A percentile compares a stretch with the other conserved stretches of the same genome.
These are phyloP conservation scores for Rasamsonia emersonii DNA, from an alignment of 2,329 filamentous ascomycete genomes.

Conservation along the genomic window DNA sequence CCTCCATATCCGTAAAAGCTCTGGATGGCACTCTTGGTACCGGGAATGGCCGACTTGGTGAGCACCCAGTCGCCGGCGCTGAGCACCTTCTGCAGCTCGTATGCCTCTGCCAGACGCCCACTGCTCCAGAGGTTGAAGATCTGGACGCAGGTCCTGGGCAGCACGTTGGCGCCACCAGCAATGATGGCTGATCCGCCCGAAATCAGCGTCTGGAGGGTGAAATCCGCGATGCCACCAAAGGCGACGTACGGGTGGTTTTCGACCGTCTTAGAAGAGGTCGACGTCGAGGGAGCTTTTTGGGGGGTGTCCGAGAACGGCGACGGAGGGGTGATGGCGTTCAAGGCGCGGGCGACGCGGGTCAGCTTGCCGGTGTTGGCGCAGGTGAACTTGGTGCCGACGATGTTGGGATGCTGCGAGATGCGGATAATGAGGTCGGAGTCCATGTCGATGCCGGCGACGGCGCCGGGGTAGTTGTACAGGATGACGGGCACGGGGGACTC, in stretches of 20 bases:
- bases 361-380: constrained; percentile 86
- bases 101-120: constrained; percentile 68
- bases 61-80: constrained; percentile 75
- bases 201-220: constrained; percentile 71
- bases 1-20: constrained; percentile 78
- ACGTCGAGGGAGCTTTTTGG: constrained; percentile 15
- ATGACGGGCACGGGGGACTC: constrained; percentile 67
- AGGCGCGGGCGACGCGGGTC: constrained; percentile 67
- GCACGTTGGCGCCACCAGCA: constrained; percentile 77
- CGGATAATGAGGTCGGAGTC: constrained; percentile 78
- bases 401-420: constrained; percentile 71
- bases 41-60: constrained; percentile 74
- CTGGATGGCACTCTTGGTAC: constrained; percentile 78
- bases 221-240: constrained; percentile 83
- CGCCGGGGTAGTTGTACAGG: constrained; percentile 86
- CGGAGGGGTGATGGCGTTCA: constrained; percentile 59
- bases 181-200: constrained; percentile 79
- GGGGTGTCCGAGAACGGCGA: constrained; percentile 23
- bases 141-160: constrained; percentile 72
- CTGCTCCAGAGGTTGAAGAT: constrained; percentile 71
- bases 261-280: constrained; percentile 18
- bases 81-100: constrained; percentile 65
- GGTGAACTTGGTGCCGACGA: constrained; percentile 84
- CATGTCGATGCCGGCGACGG: constrained; percentile 79
- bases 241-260: constrained; percentile 59